Percentiles rank a stretch among this genome's conserved stretches.
Conservation (phyloP, 176 grass and related monocot species). For the Oryza longistaminata region DNA sequence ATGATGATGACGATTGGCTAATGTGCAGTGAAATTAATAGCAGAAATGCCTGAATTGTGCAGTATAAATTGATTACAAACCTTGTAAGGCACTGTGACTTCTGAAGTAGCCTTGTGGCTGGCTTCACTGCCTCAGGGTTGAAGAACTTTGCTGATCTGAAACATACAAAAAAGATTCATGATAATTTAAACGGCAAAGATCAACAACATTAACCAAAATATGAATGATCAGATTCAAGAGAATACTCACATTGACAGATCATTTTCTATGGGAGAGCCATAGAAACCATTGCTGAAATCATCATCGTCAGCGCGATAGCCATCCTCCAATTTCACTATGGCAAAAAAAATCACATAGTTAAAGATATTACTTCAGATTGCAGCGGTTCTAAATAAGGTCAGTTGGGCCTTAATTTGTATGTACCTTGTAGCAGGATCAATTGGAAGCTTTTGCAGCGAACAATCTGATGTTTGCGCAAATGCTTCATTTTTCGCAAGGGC, state of each 20-base stretch:
- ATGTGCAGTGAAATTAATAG: background rate
- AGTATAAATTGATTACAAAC: background rate
- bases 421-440: constrained; percentile 46
- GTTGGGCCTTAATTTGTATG: background rate
- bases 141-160: constrained; percentile 43
- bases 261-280: background rate
- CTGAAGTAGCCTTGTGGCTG: constrained; percentile 26
- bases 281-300: background rate
- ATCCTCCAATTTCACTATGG: constrained; percentile 48
- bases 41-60: background rate
- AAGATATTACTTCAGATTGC: background rate
- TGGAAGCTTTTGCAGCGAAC: background rate
- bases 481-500: background rate
- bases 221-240: background rate
- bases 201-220: background rate
- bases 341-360: background rate
- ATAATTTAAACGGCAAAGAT: background rate
- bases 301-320: constrained; percentile 11
- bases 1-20: background rate
- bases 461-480: background rate
- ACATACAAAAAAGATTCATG: background rate
- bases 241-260: constrained; percentile 37
- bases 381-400: background rate
- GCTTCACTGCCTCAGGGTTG: constrained; percentile 28
- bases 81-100: constrained; percentile 35